Conservation (phyloP, 1,284 basidiomycete genomes). For the Sanghuangporus weigelae region DNA sequence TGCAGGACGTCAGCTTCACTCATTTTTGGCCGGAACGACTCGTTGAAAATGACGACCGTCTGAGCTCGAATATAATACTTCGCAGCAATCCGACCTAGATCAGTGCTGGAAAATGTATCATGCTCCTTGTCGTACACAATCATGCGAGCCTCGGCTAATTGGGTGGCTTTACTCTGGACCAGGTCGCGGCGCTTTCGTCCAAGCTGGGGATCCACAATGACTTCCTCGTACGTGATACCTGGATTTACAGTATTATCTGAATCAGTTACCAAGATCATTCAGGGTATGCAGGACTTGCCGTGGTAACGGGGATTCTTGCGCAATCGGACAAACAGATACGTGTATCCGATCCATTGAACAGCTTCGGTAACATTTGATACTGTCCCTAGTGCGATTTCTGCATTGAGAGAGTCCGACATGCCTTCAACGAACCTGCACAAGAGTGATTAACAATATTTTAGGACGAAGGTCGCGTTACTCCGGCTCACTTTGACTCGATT, state of each 20-base stretch:
- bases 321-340: constrained; percentile 97
- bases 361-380: constrained; percentile 87
- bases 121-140: constrained; percentile 65
- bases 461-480: not conserved
- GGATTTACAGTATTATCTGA: not conserved
- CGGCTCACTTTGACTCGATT: constrained; percentile 85
- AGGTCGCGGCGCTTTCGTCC: constrained; percentile 72
- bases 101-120: constrained; percentile 72
- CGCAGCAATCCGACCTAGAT: constrained; percentile 91
- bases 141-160: constrained; percentile 80
- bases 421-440: constrained; percentile 73
- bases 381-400: constrained; percentile 93
- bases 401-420: constrained; percentile 90
- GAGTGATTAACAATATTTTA: not conserved
- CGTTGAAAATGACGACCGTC: constrained; percentile 89
- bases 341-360: constrained; percentile 95
- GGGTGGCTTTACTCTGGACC: constrained; percentile 65
- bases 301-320: constrained; percentile 89
- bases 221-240: constrained; percentile 79
- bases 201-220: constrained; percentile 75
- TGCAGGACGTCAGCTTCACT: constrained; percentile 89
- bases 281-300: constrained; percentile 44
- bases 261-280: not conserved
- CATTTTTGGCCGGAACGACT: constrained; percentile 80
- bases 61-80: constrained; percentile 91